A percentile compares a stretch with the other conserved stretches of the same genome.
Evolutionary conservation across 1,284 basidiomycete genomes (phyloP).

Genomic region (Tilletiopsis washingtonensis): DNA sequence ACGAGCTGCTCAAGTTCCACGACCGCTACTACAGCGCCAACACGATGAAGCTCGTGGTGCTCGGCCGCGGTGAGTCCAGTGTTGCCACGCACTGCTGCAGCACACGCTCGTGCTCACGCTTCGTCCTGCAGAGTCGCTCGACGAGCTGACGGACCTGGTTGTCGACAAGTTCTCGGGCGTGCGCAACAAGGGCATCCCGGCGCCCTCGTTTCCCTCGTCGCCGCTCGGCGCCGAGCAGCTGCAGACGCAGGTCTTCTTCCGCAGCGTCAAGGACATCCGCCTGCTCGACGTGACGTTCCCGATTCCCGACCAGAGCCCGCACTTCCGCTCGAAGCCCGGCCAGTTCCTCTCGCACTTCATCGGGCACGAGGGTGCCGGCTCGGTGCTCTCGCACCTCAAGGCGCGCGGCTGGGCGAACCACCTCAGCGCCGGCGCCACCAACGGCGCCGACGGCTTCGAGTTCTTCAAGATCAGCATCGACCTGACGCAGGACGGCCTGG

Average conservation of each 20-base stretch:
- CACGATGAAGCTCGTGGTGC: slow-evolving; percentile 82
- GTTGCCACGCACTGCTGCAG: background rate
- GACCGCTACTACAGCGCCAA: slow-evolving; percentile 82
- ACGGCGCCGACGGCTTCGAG: slow-evolving; percentile 65
- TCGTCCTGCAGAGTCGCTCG: slow-evolving; percentile 61
- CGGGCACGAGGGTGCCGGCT: slow-evolving; percentile 94
- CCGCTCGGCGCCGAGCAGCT: slow-evolving; percentile 51
- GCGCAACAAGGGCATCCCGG: slow-evolving; percentile 58
- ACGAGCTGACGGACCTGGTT: slow-evolving; percentile 65
- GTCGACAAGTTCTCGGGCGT: slow-evolving; percentile 70
- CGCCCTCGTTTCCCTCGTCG: slow-evolving; percentile 67
- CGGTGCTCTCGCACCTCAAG: slow-evolving; percentile 85
- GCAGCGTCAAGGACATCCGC: slow-evolving; percentile 86
- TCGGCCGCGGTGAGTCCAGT: slow-evolving; percentile 58
- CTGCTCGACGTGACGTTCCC: slow-evolving; percentile 71
- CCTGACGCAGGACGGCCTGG: slow-evolving; percentile 81
- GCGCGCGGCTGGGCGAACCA: slow-evolving; percentile 80
- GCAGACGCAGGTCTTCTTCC: slow-evolving; percentile 72
- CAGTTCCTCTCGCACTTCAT: slow-evolving; percentile 76
- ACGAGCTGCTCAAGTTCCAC: slow-evolving; percentile 94
- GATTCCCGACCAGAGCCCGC: slow-evolving; percentile 62
- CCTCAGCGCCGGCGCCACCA: slow-evolving; percentile 66
- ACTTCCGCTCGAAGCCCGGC: slow-evolving; percentile 72
- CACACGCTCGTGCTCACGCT: background rate
- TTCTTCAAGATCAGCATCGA: slow-evolving; percentile 79